A percentile compares a stretch with the other conserved stretches of the same genome.
These are phyloP conservation scores for Chaetomium globosum DNA, from an alignment of 2,329 filamentous ascomycete species.

Conservation along the genomic window DNA sequence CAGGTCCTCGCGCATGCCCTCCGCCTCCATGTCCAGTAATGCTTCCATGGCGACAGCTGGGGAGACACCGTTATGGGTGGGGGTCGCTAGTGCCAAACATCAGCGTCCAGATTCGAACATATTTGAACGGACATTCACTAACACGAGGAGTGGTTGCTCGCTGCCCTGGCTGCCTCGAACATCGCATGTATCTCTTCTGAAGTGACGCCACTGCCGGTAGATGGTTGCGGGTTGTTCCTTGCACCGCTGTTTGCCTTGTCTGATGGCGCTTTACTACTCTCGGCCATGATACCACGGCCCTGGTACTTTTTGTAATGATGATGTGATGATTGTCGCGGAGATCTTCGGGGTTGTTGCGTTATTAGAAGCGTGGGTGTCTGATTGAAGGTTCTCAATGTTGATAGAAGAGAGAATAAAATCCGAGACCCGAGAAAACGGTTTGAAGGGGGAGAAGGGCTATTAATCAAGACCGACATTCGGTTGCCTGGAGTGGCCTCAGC, in stretches of 20 bases:
- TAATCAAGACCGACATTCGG: neutral
- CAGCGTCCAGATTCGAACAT: neutral
- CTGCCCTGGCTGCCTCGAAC: neutral
- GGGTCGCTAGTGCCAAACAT: neutral
- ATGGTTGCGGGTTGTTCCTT: neutral
- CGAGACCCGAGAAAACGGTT: neutral
- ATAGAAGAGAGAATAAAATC: neutral
- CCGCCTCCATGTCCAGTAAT: conserved; percentile 8
- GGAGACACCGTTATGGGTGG: neutral
- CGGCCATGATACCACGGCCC: neutral
- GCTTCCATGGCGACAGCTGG: conserved; percentile 9
- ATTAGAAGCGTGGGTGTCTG: neutral
- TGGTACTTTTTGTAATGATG: neutral
- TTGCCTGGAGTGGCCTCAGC: neutral
- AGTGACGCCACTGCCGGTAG: neutral
- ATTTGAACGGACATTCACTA: neutral
- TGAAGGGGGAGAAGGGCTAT: neutral
- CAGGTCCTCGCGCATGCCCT: neutral
- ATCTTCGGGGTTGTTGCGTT: neutral
- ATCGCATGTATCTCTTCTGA: neutral
- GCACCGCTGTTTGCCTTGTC: neutral
- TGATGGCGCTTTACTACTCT: neutral
- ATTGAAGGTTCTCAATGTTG: neutral
- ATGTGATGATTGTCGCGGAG: neutral
- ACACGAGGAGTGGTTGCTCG: neutral